Conservation (phyloP, 2,329 filamentous ascomycete species). For the Colletotrichum australisinense region DNA sequence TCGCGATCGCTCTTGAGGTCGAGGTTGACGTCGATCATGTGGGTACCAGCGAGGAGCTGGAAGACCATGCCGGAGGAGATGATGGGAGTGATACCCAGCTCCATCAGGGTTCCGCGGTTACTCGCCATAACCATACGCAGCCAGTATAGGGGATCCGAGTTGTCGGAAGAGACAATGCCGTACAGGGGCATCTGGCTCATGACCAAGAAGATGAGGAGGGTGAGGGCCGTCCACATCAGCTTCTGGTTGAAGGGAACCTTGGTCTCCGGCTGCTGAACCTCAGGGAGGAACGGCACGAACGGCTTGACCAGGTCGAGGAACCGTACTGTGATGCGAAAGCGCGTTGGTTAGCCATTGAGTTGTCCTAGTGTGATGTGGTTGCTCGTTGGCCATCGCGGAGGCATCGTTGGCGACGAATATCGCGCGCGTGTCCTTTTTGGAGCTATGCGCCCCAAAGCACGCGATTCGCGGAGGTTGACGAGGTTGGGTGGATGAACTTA, state of each 20-base stretch:
- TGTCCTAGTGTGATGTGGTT: not conserved
- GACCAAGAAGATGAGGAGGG: constrained; percentile 97
- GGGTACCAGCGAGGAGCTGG: constrained; percentile 98
- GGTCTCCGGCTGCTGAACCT: constrained; percentile 98
- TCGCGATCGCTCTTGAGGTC: constrained; percentile 99
- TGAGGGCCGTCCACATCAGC: constrained; percentile 94
- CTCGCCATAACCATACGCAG: constrained; percentile 99
- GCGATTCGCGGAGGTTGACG: constrained; percentile 19
- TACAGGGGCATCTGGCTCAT: constrained; percentile 99
- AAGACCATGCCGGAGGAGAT: constrained; percentile 99
- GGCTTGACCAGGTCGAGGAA: constrained; percentile 99
- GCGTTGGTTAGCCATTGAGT: constrained; percentile 29
- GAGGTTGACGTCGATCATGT: constrained; percentile 99
- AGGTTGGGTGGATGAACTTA: constrained; percentile 52
- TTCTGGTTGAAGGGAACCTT: constrained; percentile 99
- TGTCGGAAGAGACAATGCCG: constrained; percentile 98
- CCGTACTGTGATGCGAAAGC: constrained; percentile 74
- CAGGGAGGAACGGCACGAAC: constrained; percentile 98
- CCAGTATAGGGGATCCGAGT: constrained; percentile 99
- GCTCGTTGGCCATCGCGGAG: not conserved
- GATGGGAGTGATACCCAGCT: constrained; percentile 96
- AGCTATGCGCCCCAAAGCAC: constrained; percentile 27
- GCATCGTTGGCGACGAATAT: not conserved
- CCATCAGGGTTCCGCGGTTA: constrained; percentile 97
- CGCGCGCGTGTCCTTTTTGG: constrained; percentile 25